Percentiles rank a stretch among this genome's conserved stretches.
These are phyloP conservation scores for Fusarium pseudograminearum DNA, from an alignment of 2,329 filamentous ascomycete species.

Conservation along the genomic window DNA sequence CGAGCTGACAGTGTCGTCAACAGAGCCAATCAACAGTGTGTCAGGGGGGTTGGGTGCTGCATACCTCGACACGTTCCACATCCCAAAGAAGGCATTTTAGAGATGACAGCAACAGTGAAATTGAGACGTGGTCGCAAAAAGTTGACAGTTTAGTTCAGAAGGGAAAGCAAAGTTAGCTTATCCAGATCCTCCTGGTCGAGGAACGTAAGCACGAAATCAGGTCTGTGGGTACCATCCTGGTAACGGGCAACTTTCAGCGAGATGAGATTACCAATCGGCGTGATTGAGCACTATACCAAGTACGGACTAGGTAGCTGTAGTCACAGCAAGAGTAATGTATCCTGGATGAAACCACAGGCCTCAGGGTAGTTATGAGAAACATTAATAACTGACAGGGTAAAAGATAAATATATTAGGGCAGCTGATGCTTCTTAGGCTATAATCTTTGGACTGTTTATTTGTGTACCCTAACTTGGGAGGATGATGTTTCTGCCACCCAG, in stretches of 20 bases:
- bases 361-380: no score
- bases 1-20: slow-evolving; percentile 23
- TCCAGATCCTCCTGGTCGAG: background rate
- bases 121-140: slow-evolving; percentile 14
- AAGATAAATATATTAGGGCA: no score
- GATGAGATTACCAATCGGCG: background rate
- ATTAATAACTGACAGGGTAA: no score
- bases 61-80: slow-evolving; percentile 37
- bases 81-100: slow-evolving; percentile 15
- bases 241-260: background rate
- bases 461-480: no score
- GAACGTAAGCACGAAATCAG: background rate
- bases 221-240: background rate
- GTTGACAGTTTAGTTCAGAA: background rate
- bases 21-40: no score
- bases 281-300: background rate
- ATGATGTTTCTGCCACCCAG: no score
- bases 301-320: background rate
- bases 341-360: background rate
- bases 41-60: accelerated
- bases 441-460: no score
- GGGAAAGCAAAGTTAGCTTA: background rate
- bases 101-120: accelerated
- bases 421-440: no score
- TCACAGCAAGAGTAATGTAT: accelerated